Base-by-base conservation (phyloP, 495 filamentous ascomycete genomes). In the Viridothelium virens region DNA sequence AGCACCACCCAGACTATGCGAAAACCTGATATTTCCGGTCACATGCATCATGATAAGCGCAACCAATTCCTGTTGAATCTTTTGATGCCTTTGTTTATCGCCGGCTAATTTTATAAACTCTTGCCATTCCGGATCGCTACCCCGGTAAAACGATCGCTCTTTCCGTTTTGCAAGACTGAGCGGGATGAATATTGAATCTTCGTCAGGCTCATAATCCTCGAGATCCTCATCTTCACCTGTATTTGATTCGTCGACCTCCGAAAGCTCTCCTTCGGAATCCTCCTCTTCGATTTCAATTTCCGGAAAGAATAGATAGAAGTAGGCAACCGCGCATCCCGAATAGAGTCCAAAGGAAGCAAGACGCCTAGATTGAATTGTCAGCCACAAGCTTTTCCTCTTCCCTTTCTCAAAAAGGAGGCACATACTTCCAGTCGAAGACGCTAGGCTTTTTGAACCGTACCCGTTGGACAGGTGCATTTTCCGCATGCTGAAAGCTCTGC, bases 121-220 rank as follows among this genome's bases (percentile, higher is more conserved):
- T 69, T 83, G 78, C 88, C 87, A 91, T 73, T 92, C 90, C 2
- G 89, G 87, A 72, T 89, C 86, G 2, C 77, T 80, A 34, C 80
- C 77, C 33, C 80, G 77, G 74, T 91, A 92, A 14, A 75, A 84
- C 53, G 73, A 76, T 38, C 74, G 76, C 72, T 77, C 79, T 72
- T 69, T 79, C 77, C 77, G 78, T 62, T 69, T 84, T 71, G 78
- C 74, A 72, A 79, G 81, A n/a, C 80, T 78, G 37, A 91, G 74
- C 1, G 89, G 87, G 50, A 92, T 83, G 70, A 92, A 91, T 1
- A 86, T 66, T 12, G 70, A 68, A 44, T 76, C 74, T 56, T 81
- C 69, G 18, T 70, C 61, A 18, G 72, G 64, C 11, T 73, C 70
- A 31, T 65, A 65, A 12, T 74, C 72, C 10, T 74, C 70, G 5